Conservation (phyloP, 208 protist species). For the Trypanosoma avium region DNA sequence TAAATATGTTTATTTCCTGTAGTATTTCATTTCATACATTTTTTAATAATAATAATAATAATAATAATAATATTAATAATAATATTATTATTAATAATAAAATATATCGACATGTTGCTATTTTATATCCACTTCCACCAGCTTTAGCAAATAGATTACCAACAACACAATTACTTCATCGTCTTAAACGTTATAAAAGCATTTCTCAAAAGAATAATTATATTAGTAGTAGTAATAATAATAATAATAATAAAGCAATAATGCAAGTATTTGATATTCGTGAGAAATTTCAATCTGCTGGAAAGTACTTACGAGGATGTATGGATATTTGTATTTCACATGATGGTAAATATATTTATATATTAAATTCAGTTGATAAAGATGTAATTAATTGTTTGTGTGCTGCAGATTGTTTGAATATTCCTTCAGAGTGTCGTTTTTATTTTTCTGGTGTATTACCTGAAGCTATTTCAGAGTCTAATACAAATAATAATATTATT, state of each 20-base stretch:
- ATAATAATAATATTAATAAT: no score
- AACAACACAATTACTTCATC: background rate
- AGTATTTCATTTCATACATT: slow-evolving; percentile 11
- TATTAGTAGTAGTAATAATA: no score
- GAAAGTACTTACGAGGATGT: slow-evolving; percentile 24
- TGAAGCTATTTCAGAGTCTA: no score
- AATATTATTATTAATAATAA: no score
- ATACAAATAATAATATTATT: no score
- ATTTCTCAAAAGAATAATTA: slow-evolving; percentile 9
- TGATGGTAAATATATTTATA: slow-evolving; percentile 30
- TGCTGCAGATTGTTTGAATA: slow-evolving; percentile 21
- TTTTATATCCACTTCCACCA: slow-evolving; percentile 17
- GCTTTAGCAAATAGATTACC: background rate
- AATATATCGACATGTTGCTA: background rate
- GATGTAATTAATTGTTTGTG: slow-evolving; percentile 24
- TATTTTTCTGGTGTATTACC: slow-evolving; percentile 10
- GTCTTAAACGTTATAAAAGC: background rate
- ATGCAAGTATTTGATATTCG: slow-evolving; percentile 34
- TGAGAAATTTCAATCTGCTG: slow-evolving; percentile 12
- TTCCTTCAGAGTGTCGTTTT: slow-evolving; percentile 29
- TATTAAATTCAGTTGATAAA: slow-evolving; percentile 14
- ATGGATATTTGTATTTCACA: slow-evolving; percentile 32
- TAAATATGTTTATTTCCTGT: background rate
- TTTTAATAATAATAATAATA: slow-evolving; percentile 1
- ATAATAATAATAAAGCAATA: background rate